These are phyloP conservation scores for Fulvia fulva DNA, from an alignment of 2,329 filamentous ascomycete genomes.

Conservation along the genomic window DNA sequence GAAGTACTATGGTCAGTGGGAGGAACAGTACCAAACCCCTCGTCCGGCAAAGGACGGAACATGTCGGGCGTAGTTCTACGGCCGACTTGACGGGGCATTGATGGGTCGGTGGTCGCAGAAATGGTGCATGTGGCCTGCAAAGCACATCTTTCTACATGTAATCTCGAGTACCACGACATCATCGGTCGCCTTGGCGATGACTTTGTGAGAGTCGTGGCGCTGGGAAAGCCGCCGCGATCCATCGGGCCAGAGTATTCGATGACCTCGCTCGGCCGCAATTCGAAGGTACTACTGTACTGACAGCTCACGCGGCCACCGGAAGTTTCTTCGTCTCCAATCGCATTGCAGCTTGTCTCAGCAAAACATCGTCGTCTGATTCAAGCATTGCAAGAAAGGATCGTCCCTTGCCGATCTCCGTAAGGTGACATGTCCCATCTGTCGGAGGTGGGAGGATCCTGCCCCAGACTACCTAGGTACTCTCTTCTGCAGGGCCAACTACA, in stretches of 20 bases:
- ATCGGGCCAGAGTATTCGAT: not conserved
- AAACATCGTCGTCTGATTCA: not conserved
- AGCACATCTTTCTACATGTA: too few relatives aligned
- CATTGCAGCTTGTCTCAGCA: not conserved
- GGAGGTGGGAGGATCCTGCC: not conserved
- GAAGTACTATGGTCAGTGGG: not conserved
- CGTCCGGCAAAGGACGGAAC: not conserved
- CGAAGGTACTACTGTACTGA: not conserved
- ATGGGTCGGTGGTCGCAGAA: too few relatives aligned
- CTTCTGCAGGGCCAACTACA: not conserved
- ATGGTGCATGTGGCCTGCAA: too few relatives aligned
- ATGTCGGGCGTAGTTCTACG: not conserved
- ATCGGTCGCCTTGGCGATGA: slow-evolving; percentile 6
- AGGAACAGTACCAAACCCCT: not conserved
- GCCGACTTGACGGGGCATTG: not conserved
- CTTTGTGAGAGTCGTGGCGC: not conserved
- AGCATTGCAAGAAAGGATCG: not conserved
- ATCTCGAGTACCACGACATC: not conserved
- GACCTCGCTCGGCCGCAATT: not conserved
- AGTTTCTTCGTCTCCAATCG: not conserved
- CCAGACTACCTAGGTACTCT: not conserved
- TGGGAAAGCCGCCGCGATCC: not conserved
- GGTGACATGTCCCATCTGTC: not conserved
- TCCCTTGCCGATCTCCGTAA: not conserved
- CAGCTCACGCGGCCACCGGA: not conserved